Evolutionary conservation across 257 asterid genomes (phyloP), one percentile per base, ranked within the genome.

Genomic region (Nicotiana obtusifolia): DNA sequence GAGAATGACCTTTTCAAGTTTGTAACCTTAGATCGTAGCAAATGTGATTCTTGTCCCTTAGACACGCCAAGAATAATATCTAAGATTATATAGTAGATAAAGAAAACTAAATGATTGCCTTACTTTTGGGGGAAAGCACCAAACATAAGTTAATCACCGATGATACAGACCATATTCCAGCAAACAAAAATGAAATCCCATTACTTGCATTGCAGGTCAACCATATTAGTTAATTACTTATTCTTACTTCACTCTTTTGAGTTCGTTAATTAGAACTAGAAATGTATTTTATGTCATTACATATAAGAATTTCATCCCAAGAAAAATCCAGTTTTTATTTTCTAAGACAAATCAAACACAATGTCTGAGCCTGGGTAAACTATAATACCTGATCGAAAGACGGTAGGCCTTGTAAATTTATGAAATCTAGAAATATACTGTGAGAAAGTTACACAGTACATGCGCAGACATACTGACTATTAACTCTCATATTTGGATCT

Each of bases 31-130:
- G 13, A 19, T 19, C 1, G 0, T 1, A 1, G 5, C 7, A 11
- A 44, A 65, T 41, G 41, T 31, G 47, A 57, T 77, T 49, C 77
- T 66, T 81, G 69, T 62, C 77, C 56, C 83, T 47, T 24, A 5
- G 24, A 47, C 68, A 84, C 24, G 69, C n/a, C 33, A 49, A 5
- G 24, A 10, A 30, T 10, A 54, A 22, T 31, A 10, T 10, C 0
- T 20, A 22, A 41, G 35, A 44, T 41, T 71, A 71, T 44, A 20
- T 20, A 41, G 11, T 41, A 71, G 33, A 28, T 11, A 64, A n/a
- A 65, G 33, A 8, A 16, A 28, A 13, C 71, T 5, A 13, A 64
- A 28, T 64, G 44, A 14, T 14, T 52, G 57, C 57, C 57, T 52
- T 52, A 14, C 19, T 52, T 52, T 14, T 14, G 13, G 57, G 7